phyloP scores from a whole-genome alignment of 208 protist species.

The Leishmania turanica region DNA sequence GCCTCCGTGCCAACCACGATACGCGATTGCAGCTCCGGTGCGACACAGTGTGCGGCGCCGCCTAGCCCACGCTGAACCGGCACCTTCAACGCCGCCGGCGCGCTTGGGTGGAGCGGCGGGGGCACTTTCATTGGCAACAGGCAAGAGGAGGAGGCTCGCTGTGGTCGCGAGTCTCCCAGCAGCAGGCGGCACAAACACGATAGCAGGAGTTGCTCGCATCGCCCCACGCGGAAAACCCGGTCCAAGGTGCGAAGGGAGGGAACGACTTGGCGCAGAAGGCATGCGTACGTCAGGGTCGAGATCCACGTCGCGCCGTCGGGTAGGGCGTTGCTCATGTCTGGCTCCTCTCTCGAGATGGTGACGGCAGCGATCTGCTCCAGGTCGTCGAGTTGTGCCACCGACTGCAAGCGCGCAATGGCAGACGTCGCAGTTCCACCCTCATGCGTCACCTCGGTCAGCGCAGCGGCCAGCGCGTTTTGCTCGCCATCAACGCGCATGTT shows the following conservation, averaged over 20 bases:
- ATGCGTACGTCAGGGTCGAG: constrained; percentile 16
- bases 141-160: not conserved
- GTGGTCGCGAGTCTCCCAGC: not conserved
- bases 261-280: constrained; percentile 30
- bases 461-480: constrained; percentile 1
- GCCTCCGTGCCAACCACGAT: constrained; percentile 15
- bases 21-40: constrained; percentile 32
- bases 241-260: constrained; percentile 24
- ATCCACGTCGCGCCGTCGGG: constrained; percentile 13
- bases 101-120: constrained; percentile 24
- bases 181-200: constrained; percentile 17
- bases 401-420: constrained; percentile 13
- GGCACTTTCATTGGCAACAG: not conserved
- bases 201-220: constrained; percentile 18
- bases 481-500: not conserved
- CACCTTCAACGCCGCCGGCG: not conserved
- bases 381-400: constrained; percentile 9
- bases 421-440: not conserved
- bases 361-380: constrained; percentile 8
- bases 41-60: constrained; percentile 13
- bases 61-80: constrained; percentile 24
- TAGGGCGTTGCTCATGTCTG: not conserved
- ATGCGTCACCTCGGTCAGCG: constrained; percentile 4
- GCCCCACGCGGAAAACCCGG: not conserved
- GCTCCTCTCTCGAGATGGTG: not conserved